Evolutionary conservation across 805 yeast genomes (phyloP).

Genomic region (Saccharomycopsis fodiens): DNA sequence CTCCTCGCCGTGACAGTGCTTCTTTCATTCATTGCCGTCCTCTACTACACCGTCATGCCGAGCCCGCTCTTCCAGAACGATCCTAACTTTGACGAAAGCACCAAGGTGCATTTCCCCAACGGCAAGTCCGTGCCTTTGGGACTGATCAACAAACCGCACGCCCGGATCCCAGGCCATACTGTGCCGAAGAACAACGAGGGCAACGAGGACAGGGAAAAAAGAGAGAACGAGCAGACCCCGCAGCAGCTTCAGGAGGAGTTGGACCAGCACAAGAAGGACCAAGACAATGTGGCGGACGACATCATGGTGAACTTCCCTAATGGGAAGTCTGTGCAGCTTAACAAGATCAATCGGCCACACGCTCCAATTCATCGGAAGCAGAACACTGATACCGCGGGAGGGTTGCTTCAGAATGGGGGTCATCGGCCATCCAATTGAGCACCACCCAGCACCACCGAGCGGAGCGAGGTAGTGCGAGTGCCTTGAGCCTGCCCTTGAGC

Average conservation of each 20-base stretch:
- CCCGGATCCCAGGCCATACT: constrained; percentile 16
- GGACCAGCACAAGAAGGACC: constrained; percentile 23
- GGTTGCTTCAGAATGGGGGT: constrained; percentile 6
- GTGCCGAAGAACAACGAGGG: constrained; percentile 9
- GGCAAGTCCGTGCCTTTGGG: constrained; percentile 16
- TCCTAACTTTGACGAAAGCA: constrained; percentile 8
- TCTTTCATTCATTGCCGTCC: background rate
- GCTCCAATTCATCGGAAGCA: constrained; percentile 5
- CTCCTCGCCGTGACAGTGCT: background rate
- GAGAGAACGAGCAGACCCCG: background rate
- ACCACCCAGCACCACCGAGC: background rate
- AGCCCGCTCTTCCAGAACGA: constrained; percentile 7
- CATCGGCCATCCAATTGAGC: background rate
- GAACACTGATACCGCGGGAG: constrained; percentile 2
- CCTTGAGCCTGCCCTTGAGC: too few relatives aligned
- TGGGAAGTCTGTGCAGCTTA: constrained; percentile 16
- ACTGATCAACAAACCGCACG: constrained; percentile 15
- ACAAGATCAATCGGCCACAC: constrained; percentile 17
- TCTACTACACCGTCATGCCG: background rate
- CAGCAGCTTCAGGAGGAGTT: constrained; percentile 8
- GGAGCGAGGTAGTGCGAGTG: background rate
- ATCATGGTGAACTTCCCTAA: constrained; percentile 10
- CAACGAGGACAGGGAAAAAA: constrained; percentile 2
- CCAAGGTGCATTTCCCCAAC: constrained; percentile 12
- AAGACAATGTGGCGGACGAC: background rate